phyloP scores from a whole-genome alignment of 768 basidiomycete species.

The Rubroboletus pulcherrimus region DNA sequence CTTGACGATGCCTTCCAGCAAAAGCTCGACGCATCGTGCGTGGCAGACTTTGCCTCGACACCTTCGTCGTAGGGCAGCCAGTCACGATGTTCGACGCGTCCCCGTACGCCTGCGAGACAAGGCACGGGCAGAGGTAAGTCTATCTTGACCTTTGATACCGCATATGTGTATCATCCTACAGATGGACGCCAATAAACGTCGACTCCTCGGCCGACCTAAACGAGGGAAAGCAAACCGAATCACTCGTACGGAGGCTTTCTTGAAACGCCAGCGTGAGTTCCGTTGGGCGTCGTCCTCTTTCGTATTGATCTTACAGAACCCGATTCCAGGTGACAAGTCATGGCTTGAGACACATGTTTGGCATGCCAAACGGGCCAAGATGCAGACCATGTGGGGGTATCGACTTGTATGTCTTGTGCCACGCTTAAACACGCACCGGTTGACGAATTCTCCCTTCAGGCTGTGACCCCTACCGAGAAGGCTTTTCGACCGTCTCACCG shows the following conservation, averaged over 20 bases:
- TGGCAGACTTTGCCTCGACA: constrained; percentile 95
- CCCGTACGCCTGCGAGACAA: constrained; percentile 79
- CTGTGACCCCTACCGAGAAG: constrained; percentile 86
- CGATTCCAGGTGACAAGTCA: constrained; percentile 63
- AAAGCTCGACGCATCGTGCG: constrained; percentile 69
- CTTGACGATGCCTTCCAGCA: constrained; percentile 37
- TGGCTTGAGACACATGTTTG: constrained; percentile 98
- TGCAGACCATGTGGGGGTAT: constrained; percentile 92
- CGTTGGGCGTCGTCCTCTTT: background rate
- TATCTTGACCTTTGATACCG: background rate
- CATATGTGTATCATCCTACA: constrained; percentile 34
- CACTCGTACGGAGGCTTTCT: constrained; percentile 56
- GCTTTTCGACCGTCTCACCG: constrained; percentile 89
- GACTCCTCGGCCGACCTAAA: constrained; percentile 46
- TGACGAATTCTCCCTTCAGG: constrained; percentile 38
- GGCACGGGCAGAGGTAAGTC: constrained; percentile 74
- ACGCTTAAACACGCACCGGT: too few relatives aligned
- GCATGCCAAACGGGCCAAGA: constrained; percentile 96
- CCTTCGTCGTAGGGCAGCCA: constrained; percentile 87
- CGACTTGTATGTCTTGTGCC: constrained; percentile 53
- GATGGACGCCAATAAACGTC: constrained; percentile 54
- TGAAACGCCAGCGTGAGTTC: constrained; percentile 68
- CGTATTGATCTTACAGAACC: background rate
- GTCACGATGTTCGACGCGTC: constrained; percentile 89
- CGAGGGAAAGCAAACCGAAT: constrained; percentile 58